These are phyloP conservation scores for Agarophyton chilense DNA, from an alignment of 23 red algal species.

Conservation along the genomic window DNA sequence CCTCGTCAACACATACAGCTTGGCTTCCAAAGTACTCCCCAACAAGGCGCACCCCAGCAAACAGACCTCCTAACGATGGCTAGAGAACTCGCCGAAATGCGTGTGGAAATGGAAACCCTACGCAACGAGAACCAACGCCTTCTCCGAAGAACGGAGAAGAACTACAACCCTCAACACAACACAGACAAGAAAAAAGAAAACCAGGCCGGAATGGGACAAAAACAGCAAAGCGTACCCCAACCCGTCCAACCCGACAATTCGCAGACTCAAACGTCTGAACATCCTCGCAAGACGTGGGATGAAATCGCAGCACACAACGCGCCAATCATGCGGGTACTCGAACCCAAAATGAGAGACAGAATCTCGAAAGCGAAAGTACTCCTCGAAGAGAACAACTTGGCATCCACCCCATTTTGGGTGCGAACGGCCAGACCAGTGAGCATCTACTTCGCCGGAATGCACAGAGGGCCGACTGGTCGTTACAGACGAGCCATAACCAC, in stretches of 20 bases:
- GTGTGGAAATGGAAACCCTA: too few relatives aligned
- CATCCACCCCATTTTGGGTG: neutral
- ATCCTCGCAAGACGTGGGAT: neutral
- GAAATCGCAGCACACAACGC: neutral
- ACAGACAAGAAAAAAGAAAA: neutral
- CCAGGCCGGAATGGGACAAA: too few relatives aligned
- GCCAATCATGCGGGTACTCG: neutral
- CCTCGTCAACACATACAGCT: too few relatives aligned
- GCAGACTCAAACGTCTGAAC: too few relatives aligned
- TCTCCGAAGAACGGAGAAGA: neutral
- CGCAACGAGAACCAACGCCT: too few relatives aligned
- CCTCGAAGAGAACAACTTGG: neutral
- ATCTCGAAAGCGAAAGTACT: neutral
- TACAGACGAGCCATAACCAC: neutral
- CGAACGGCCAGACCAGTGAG: neutral
- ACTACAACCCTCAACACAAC: too few relatives aligned
- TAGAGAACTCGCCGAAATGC: too few relatives aligned
- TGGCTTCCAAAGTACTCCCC: too few relatives aligned
- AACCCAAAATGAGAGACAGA: neutral
- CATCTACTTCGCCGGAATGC: conserved; percentile 11
- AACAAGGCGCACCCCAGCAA: too few relatives aligned
- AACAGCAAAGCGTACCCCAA: too few relatives aligned
- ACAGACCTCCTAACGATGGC: too few relatives aligned
- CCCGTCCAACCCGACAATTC: too few relatives aligned
- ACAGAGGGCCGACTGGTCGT: neutral